Evolutionary conservation across 305 asterid genomes (phyloP).

Genomic region (Nicotiana rustica): DNA sequence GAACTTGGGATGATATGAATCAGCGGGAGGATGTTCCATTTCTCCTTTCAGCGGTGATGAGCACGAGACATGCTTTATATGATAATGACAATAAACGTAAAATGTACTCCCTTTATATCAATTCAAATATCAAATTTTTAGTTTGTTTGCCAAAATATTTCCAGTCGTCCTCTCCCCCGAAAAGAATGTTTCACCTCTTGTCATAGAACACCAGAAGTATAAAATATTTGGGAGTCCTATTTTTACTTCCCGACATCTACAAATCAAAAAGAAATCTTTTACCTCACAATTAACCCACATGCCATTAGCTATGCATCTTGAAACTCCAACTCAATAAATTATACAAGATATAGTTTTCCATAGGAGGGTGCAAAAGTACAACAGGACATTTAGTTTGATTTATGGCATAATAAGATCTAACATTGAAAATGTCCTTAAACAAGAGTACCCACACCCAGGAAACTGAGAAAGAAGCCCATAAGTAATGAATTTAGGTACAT

Average conservation of each 20-base stretch:
- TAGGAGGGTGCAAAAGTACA: conserved; percentile 9
- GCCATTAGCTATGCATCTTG: not conserved
- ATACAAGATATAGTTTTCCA: not conserved
- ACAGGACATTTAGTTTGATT: not conserved
- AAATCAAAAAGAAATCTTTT: not conserved
- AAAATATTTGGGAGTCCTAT: not conserved
- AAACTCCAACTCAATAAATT: not conserved
- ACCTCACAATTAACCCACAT: conserved; percentile 19
- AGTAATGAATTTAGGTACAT: not conserved
- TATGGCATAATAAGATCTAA: not conserved
- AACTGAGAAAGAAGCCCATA: not conserved
- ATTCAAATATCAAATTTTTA: not conserved
- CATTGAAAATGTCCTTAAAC: not conserved
- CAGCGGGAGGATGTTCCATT: not conserved
- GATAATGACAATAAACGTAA: not conserved
- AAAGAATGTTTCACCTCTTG: not conserved
- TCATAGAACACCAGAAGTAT: not conserved
- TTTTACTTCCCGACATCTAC: not conserved
- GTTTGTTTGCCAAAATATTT: conserved; percentile 3
- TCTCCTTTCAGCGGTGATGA: not conserved
- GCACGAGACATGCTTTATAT: not conserved
- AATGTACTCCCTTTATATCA: not conserved
- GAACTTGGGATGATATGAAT: not conserved
- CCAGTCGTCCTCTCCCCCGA: not conserved
- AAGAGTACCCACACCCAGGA: not conserved